Percentiles rank a stretch among this genome's conserved stretches.
Conservation (phyloP, 2,329 filamentous ascomycete genomes). For the Monosporascus ibericus region DNA sequence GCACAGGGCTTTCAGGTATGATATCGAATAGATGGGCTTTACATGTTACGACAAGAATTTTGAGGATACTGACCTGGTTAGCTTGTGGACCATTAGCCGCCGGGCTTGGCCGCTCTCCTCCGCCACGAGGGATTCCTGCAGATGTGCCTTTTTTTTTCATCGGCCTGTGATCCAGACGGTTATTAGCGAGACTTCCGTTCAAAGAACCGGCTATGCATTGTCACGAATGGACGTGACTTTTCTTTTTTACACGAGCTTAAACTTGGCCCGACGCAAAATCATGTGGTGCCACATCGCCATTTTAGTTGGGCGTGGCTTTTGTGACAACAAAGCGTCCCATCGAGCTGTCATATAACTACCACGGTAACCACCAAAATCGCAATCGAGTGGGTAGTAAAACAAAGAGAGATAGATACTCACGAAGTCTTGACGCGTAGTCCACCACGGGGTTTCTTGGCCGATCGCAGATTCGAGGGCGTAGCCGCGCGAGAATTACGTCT, state of each 20-base stretch:
- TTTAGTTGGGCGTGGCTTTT: constrained; percentile 19
- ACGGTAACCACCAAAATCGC: constrained; percentile 15
- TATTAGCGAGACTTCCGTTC: constrained; percentile 12
- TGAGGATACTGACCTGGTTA: constrained; percentile 45
- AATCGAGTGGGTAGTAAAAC: constrained; percentile 4
- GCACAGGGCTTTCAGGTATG: neutral
- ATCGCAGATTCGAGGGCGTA: constrained; percentile 50
- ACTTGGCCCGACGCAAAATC: constrained; percentile 18
- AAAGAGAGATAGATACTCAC: constrained; percentile 42
- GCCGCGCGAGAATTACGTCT: constrained; percentile 50
- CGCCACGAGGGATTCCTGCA: constrained; percentile 60
- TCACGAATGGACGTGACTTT: constrained; percentile 6
- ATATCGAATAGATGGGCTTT: neutral
- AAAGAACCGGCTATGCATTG: constrained; percentile 2
- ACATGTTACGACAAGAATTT: neutral
- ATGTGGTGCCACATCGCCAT: constrained; percentile 29
- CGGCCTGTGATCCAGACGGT: constrained; percentile 44
- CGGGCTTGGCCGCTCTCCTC: constrained; percentile 59
- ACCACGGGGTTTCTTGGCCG: constrained; percentile 53
- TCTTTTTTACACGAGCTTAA: constrained; percentile 9
- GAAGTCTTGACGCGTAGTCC: constrained; percentile 63
- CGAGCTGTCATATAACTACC: constrained; percentile 16
- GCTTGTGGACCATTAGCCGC: constrained; percentile 47
- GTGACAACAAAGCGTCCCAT: constrained; percentile 20
- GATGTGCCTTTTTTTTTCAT: constrained; percentile 69